These are phyloP conservation scores for Eucalyptus shirleyi DNA, from an alignment of 345 rosid species.

Conservation along the genomic window DNA sequence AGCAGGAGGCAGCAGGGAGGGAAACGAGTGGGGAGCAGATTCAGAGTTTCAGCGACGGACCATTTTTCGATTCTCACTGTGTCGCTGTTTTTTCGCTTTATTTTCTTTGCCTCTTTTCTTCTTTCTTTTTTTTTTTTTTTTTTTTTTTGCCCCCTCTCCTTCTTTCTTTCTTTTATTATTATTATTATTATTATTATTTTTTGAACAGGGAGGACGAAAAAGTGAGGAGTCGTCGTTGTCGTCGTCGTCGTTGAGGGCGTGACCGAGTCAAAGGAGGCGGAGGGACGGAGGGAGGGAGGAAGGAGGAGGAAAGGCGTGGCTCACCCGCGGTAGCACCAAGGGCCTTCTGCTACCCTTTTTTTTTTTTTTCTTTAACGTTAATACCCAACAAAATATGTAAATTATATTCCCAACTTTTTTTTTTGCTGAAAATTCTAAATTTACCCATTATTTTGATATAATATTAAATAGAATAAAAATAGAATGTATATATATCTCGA, in stretches of 20 bases:
- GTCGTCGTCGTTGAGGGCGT: background rate
- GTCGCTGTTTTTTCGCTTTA: background rate
- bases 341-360: background rate
- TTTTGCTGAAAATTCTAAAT: too few species aligned
- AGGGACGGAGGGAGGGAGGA: background rate
- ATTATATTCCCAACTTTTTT: background rate
- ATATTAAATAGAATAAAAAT: too few species aligned
- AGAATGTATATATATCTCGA: too few species aligned
- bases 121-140: fast-evolving
- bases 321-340: background rate
- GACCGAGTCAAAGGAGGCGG: background rate
- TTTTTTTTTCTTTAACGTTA: background rate
- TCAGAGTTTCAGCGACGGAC: background rate
- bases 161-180: background rate
- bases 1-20: background rate
- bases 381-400: too few species aligned
- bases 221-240: background rate
- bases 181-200: fast-evolving
- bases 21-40: background rate
- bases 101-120: background rate
- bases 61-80: background rate
- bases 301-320: background rate
- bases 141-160: background rate
- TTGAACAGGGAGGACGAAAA: background rate
- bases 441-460: too few species aligned